Conservation (phyloP, 1,284 basidiomycete genomes). For the Phellinidium pouzarii region DNA sequence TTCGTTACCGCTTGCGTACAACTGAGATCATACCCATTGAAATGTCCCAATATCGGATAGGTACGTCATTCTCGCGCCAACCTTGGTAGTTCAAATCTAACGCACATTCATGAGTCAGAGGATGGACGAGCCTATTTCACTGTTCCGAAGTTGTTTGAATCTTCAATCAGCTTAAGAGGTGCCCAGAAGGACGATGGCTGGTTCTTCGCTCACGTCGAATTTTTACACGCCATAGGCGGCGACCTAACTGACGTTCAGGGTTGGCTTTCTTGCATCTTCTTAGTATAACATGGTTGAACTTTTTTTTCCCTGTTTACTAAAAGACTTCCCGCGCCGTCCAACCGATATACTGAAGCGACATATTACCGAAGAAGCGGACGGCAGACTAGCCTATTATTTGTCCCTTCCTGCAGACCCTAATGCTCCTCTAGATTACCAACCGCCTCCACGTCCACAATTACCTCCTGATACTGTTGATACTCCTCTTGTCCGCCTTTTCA, state of each 20-base stretch:
- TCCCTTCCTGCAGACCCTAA: slow-evolving; percentile 37
- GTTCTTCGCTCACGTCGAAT: slow-evolving; percentile 78
- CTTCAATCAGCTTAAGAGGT: slow-evolving; percentile 67
- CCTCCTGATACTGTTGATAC: slow-evolving; percentile 59
- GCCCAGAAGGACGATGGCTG: slow-evolving; percentile 62
- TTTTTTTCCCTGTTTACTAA: not conserved
- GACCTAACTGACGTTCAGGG: slow-evolving; percentile 68
- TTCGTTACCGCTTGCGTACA: slow-evolving; percentile 71
- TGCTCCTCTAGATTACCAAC: slow-evolving; percentile 37
- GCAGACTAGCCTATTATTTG: slow-evolving; percentile 55
- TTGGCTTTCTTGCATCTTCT: slow-evolving; percentile 23
- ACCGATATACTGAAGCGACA: slow-evolving; percentile 56
- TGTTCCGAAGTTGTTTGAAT: slow-evolving; percentile 69
- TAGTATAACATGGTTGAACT: not conserved
- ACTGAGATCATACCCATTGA: slow-evolving; percentile 68
- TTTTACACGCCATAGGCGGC: slow-evolving; percentile 68
- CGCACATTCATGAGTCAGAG: slow-evolving; percentile 32
- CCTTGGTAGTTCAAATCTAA: slow-evolving; percentile 17
- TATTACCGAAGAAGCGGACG: slow-evolving; percentile 66
- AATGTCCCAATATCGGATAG: slow-evolving; percentile 67
- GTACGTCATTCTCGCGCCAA: slow-evolving; percentile 32
- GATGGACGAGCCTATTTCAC: slow-evolving; percentile 76
- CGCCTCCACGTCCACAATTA: slow-evolving; percentile 46
- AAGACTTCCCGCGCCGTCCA: slow-evolving; percentile 68
- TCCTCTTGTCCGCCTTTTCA: slow-evolving; percentile 73